These are phyloP conservation scores for Trichophaea hybrida DNA, from an alignment of 2,329 filamentous ascomycete species.

Conservation along the genomic window DNA sequence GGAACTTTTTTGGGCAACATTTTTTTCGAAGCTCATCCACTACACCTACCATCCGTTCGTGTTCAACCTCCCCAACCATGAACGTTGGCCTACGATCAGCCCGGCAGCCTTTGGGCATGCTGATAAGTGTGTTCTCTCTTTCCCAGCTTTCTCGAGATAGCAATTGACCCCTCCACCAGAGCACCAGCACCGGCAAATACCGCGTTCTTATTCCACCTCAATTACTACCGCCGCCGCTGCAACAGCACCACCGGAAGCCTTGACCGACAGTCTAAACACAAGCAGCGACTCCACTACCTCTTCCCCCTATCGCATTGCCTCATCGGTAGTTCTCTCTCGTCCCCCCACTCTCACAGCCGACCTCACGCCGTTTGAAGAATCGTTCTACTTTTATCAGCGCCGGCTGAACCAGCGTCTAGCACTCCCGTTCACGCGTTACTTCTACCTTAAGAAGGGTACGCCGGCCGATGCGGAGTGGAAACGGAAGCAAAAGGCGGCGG, in stretches of 20 bases:
- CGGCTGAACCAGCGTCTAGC: conserved; percentile 85
- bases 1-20: not conserved
- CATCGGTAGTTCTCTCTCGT: conserved; percentile 72
- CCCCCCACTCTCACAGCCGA: conserved; percentile 74
- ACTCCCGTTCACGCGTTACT: conserved; percentile 73
- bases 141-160: not conserved
- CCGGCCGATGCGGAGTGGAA: conserved; percentile 79
- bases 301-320: conserved; percentile 36
- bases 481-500: conserved; percentile 28
- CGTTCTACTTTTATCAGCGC: conserved; percentile 94
- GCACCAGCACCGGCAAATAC: not conserved
- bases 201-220: not conserved
- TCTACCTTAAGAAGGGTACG: conserved; percentile 90
- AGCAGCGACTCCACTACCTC: not conserved
- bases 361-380: conserved; percentile 74
- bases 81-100: not conserved
- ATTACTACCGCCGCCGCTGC: not conserved
- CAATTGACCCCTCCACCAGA: not conserved
- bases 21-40: not conserved
- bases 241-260: not conserved
- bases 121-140: not conserved
- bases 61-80: conserved; percentile 1
- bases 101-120: conserved; percentile 3
- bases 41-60: not conserved
- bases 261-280: not conserved